Evolutionary conservation across 164 flowering plant genomes (phyloP).

Genomic region (Magnolia officinalis): DNA sequence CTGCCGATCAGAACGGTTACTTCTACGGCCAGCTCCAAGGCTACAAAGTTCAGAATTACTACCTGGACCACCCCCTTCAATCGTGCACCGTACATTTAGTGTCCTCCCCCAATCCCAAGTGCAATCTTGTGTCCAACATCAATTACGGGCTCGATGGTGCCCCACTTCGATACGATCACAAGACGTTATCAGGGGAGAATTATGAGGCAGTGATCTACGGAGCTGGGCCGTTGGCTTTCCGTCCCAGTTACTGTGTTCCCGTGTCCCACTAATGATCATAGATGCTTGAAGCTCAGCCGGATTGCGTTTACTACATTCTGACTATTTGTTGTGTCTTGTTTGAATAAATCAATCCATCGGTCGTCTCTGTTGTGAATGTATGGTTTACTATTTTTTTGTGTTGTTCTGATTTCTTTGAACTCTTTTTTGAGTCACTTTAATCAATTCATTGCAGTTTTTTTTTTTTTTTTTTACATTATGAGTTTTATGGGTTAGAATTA

Average conservation of each 20-base stretch:
- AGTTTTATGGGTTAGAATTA: no score
- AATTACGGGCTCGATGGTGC: slow-evolving; percentile 64
- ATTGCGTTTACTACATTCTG: background rate
- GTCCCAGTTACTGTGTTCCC: slow-evolving; percentile 52
- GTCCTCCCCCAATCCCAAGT: slow-evolving; percentile 54
- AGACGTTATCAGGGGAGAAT: slow-evolving; percentile 28
- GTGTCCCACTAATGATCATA: slow-evolving; percentile 16
- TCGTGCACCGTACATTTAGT: slow-evolving; percentile 65
- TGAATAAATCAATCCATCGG: slow-evolving; percentile 8
- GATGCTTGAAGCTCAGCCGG: background rate
- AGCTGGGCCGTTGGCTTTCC: slow-evolving; percentile 82
- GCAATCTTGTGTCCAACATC: slow-evolving; percentile 53
- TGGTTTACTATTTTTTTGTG: background rate
- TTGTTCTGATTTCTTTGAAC: background rate
- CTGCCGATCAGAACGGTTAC: slow-evolving; percentile 54
- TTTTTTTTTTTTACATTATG: no score
- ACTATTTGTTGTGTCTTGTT: background rate
- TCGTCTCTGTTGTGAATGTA: background rate
- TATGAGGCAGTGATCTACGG: slow-evolving; percentile 69
- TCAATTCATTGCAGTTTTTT: no score
- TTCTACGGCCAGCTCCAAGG: slow-evolving; percentile 63
- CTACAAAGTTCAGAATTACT: slow-evolving; percentile 38
- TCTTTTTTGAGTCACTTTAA: no score
- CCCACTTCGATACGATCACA: slow-evolving; percentile 58
- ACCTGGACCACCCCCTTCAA: slow-evolving; percentile 76